Percentiles rank a stretch among this genome's conserved stretches.
phyloP scores from a whole-genome alignment of 805 yeast species.

The Starmerella floricola region DNA sequence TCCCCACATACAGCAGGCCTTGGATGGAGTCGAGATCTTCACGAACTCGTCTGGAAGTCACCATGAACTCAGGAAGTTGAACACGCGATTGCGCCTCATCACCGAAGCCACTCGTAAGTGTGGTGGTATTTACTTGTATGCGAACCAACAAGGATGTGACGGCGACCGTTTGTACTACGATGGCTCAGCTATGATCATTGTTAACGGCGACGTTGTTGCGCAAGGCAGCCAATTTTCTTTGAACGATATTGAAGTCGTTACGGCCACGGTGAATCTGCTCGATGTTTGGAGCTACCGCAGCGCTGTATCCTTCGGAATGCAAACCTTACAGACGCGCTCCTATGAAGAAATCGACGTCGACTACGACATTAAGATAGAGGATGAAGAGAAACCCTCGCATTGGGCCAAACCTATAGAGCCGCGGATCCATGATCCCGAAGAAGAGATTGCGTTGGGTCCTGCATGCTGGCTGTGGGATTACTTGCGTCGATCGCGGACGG shows the following conservation, averaged over 20 bases:
- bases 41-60: slow-evolving; percentile 97
- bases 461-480: slow-evolving; percentile 99
- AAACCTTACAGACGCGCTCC: slow-evolving; percentile 31
- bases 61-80: slow-evolving; percentile 83
- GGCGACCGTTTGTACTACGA: slow-evolving; percentile 95
- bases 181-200: slow-evolving; percentile 90
- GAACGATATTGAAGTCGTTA: slow-evolving; percentile 82
- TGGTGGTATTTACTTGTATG: slow-evolving; percentile 88
- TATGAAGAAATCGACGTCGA: slow-evolving; percentile 19
- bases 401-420: slow-evolving; percentile 26
- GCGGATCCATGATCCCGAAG: slow-evolving; percentile 75
- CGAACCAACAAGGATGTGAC: slow-evolving; percentile 96
- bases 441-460: slow-evolving; percentile 95
- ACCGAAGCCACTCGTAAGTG: slow-evolving; percentile 89
- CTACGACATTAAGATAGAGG: slow-evolving; percentile 3
- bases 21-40: slow-evolving; percentile 95
- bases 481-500: slow-evolving; percentile 75
- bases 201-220: slow-evolving; percentile 83
- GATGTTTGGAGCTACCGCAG: slow-evolving; percentile 77
- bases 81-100: slow-evolving; percentile 73
- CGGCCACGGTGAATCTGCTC: slow-evolving; percentile 90
- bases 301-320: slow-evolving; percentile 60
- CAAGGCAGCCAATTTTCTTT: slow-evolving; percentile 88
- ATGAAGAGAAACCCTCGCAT: slow-evolving; percentile 3
- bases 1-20: slow-evolving; percentile 81